Evolutionary conservation across 768 basidiomycete species (phyloP).

Genomic region (Collybiopsis confluens): DNA sequence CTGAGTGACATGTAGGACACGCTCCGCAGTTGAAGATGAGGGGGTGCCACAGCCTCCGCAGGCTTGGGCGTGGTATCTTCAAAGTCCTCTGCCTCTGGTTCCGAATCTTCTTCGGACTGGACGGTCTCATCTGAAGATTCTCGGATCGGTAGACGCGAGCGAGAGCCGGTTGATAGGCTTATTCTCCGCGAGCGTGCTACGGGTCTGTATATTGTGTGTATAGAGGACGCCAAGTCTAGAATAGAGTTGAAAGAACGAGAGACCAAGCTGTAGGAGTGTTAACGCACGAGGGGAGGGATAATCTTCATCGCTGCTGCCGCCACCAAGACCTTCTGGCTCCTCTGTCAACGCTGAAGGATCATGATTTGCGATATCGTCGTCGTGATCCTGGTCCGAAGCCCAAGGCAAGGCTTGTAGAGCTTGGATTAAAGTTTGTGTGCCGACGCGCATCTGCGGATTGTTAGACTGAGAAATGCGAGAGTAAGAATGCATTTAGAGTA

Average conservation of each 20-base stretch:
- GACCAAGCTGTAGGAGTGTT: constrained; percentile 10
- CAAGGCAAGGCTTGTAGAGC: constrained; percentile 83
- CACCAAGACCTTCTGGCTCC: constrained; percentile 30
- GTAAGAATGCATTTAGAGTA: constrained; percentile 30
- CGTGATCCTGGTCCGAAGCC: constrained; percentile 65
- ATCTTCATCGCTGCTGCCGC: constrained; percentile 66
- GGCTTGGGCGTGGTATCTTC: constrained; percentile 47
- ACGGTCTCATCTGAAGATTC: constrained; percentile 22
- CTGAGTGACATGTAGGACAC: constrained; percentile 3
- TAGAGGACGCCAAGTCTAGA: constrained; percentile 72
- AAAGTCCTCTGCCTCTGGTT: constrained; percentile 52
- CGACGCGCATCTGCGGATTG: constrained; percentile 67
- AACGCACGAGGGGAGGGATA: constrained; percentile 26
- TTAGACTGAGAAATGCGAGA: constrained; percentile 1
- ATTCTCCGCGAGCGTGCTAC: constrained; percentile 59
- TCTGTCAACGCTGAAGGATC: constrained; percentile 26
- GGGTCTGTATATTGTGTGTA: constrained; percentile 84
- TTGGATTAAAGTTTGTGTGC: constrained; percentile 87
- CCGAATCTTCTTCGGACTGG: constrained; percentile 41
- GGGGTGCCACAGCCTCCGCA: constrained; percentile 15
- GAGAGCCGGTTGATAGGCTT: constrained; percentile 16
- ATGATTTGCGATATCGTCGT: constrained; percentile 52
- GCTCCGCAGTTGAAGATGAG: constrained; percentile 4
- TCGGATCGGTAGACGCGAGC: constrained; percentile 9
- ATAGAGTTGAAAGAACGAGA: not conserved